Evolutionary conservation across 495 filamentous ascomycete species (phyloP).

Genomic region (Aspergillus sparsus): DNA sequence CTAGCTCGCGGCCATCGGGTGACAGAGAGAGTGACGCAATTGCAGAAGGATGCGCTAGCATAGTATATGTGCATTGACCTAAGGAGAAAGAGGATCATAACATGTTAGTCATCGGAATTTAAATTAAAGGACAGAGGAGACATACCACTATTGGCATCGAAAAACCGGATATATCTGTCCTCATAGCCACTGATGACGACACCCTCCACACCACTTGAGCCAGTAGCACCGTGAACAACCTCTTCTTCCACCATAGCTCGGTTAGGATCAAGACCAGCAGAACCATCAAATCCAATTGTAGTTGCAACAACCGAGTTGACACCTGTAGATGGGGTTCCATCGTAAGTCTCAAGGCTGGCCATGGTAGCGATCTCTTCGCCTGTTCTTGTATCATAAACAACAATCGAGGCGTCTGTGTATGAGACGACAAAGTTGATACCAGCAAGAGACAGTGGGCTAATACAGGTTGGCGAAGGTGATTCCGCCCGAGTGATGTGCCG

Average conservation of each 20-base stretch:
- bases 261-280: slow-evolving; percentile 62
- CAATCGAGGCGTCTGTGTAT: slow-evolving; percentile 83
- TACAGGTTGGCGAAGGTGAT: slow-evolving; percentile 83
- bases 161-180: slow-evolving; percentile 92
- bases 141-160: slow-evolving; percentile 97
- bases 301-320: slow-evolving; percentile 93
- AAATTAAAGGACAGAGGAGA: slow-evolving; percentile 21
- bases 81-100: background rate
- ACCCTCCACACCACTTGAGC: slow-evolving; percentile 83
- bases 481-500: slow-evolving; percentile 77
- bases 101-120: slow-evolving; percentile 32
- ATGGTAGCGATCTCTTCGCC: slow-evolving; percentile 91
- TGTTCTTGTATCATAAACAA: slow-evolving; percentile 87
- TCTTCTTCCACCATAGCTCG: slow-evolving; percentile 65
- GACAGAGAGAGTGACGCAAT: slow-evolving; percentile 89
- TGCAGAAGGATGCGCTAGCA: slow-evolving; percentile 92
- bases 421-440: slow-evolving; percentile 94
- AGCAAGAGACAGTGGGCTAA: slow-evolving; percentile 78
- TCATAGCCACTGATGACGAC: slow-evolving; percentile 94
- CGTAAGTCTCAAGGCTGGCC: slow-evolving; percentile 90
- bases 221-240: slow-evolving; percentile 76
- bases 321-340: slow-evolving; percentile 77
- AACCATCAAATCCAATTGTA: slow-evolving; percentile 73
- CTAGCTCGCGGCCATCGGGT: slow-evolving; percentile 89
- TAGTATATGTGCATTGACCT: slow-evolving; percentile 99